These are phyloP conservation scores for Lichtheimia corymbifera DNA, from an alignment of 371 early-diverging fungal genomes.

Conservation along the genomic window DNA sequence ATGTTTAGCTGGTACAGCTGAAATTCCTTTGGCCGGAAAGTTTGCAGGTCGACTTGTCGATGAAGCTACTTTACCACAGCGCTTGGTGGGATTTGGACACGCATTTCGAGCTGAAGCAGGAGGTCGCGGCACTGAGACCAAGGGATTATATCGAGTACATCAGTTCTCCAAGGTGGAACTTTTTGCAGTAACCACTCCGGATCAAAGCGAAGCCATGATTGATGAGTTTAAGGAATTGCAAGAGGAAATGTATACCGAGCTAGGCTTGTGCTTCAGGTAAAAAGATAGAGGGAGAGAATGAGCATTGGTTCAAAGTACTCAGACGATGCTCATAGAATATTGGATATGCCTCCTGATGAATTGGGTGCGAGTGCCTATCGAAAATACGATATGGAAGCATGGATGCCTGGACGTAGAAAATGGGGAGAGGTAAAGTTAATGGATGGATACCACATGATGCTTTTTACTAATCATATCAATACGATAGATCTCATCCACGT, in stretches of 20 bases:
- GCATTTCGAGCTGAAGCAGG: slow-evolving; percentile 93
- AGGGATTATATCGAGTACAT: slow-evolving; percentile 91
- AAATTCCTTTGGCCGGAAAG: slow-evolving; percentile 90
- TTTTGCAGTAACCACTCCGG: slow-evolving; percentile 74
- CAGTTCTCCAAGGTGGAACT: slow-evolving; percentile 95
- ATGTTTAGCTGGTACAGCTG: slow-evolving; percentile 89
- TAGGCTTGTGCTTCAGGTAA: slow-evolving; percentile 82
- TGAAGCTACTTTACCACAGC: slow-evolving; percentile 63
- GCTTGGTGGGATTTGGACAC: slow-evolving; percentile 79
- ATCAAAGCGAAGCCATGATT: slow-evolving; percentile 68
- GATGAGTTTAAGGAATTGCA: slow-evolving; percentile 78
- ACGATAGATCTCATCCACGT: slow-evolving; percentile 71
- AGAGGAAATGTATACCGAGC: slow-evolving; percentile 70
- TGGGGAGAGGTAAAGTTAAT: slow-evolving; percentile 83
- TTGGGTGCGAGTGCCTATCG: slow-evolving; percentile 90
- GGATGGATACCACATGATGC: not conserved
- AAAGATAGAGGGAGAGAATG: not conserved
- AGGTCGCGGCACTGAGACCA: slow-evolving; percentile 80
- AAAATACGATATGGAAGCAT: slow-evolving; percentile 95
- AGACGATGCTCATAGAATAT: slow-evolving; percentile 43
- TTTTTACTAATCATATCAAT: not conserved
- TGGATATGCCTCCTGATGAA: slow-evolving; percentile 94
- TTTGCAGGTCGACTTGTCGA: slow-evolving; percentile 63
- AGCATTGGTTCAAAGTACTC: not conserved
- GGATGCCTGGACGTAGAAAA: slow-evolving; percentile 86